Conservation (phyloP, 2,329 filamentous ascomycete genomes). For the Fusarium sacchari region DNA sequence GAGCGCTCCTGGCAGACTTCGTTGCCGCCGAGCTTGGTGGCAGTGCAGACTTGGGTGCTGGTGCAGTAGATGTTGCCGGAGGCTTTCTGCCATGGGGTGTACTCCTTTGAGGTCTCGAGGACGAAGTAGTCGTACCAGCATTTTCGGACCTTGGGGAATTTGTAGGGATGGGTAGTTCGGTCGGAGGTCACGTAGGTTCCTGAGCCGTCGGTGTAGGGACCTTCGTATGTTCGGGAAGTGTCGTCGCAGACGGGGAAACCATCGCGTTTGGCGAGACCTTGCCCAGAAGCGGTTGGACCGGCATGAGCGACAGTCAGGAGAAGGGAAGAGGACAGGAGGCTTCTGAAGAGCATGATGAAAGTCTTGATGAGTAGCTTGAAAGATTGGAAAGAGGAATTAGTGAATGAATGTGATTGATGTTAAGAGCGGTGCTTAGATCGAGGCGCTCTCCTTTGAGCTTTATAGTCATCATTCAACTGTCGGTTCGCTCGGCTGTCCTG, state of each 20-base stretch:
- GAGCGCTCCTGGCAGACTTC: slow-evolving; percentile 9
- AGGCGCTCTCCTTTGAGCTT: background rate
- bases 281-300: background rate
- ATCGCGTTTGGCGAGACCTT: background rate
- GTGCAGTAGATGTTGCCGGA: slow-evolving; percentile 11
- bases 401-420: background rate
- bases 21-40: background rate
- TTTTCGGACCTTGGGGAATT: slow-evolving; percentile 8
- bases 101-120: background rate
- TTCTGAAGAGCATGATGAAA: background rate
- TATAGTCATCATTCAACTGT: background rate
- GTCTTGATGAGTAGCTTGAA: fast-evolving
- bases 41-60: background rate
- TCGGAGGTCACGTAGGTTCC: slow-evolving; percentile 12
- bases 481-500: no score
- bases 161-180: slow-evolving; percentile 3
- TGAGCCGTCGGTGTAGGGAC: background rate
- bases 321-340: background rate
- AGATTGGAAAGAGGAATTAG: background rate
- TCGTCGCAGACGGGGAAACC: background rate
- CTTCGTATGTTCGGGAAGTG: background rate
- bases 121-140: slow-evolving; percentile 19
- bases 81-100: slow-evolving; percentile 11
- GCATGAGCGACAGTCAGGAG: background rate
- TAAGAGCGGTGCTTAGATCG: background rate